Percentiles rank a stretch among this genome's conserved stretches.
phyloP scores from a whole-genome alignment of 768 basidiomycete genomes.

The Pleurotus giganteus region DNA sequence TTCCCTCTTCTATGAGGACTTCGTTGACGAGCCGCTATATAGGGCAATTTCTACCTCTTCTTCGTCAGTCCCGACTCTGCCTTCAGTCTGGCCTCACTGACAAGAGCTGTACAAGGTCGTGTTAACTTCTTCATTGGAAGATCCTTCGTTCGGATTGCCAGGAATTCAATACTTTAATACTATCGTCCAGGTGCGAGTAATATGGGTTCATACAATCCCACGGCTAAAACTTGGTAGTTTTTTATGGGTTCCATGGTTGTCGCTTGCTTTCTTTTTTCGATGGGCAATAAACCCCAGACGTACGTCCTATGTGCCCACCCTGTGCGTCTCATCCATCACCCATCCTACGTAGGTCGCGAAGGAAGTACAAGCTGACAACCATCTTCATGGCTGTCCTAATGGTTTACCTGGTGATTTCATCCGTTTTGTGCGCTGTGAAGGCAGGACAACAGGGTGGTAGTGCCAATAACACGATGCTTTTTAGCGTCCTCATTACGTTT shows the following conservation, averaged over 20 bases:
- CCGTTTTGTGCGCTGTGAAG: conserved; percentile 75
- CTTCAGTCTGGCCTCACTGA: conserved; percentile 1
- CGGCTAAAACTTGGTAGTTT: conserved; percentile 46
- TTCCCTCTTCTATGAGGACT: background rate
- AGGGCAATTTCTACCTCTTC: conserved; percentile 96
- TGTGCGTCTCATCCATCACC: background rate
- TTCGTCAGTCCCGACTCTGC: conserved; percentile 60
- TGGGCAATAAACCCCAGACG: conserved; percentile 94
- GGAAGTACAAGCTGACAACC: conserved; percentile 84
- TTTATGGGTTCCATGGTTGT: conserved; percentile 81
- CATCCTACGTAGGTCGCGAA: conserved; percentile 52
- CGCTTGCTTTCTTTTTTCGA: conserved; percentile 90
- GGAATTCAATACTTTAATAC: conserved; percentile 75
- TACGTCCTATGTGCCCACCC: conserved; percentile 29
- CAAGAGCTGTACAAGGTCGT: conserved; percentile 53
- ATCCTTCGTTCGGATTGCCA: conserved; percentile 58
- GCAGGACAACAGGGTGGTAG: conserved; percentile 65
- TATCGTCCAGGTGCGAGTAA: conserved; percentile 57
- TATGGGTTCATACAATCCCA: conserved; percentile 4
- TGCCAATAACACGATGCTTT: conserved; percentile 72
- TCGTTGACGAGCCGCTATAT: background rate
- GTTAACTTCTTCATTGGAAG: conserved; percentile 85
- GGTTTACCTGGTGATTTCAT: conserved; percentile 80
- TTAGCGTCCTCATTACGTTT: conserved; percentile 85
- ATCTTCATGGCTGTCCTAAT: conserved; percentile 76